Evolutionary conservation across 768 basidiomycete species (phyloP).

Genomic region (Naganishia antarctica): DNA sequence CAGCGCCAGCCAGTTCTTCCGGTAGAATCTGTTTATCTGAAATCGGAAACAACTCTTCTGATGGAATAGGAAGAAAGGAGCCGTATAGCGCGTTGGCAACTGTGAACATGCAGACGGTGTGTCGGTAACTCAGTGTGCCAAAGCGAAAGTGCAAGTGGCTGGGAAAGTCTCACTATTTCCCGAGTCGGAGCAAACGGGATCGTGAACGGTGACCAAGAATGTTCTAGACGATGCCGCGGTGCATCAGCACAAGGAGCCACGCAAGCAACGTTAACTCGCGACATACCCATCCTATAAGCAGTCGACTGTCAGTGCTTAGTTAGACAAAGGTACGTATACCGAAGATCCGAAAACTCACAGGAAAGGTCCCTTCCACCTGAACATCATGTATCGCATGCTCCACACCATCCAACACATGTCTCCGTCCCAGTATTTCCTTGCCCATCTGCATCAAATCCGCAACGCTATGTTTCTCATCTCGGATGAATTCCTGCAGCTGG

Average conservation of each 20-base stretch:
- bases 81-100: constrained; percentile 83
- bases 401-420: constrained; percentile 79
- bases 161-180: constrained; percentile 55
- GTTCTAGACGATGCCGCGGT: no score
- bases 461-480: constrained; percentile 82
- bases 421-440: constrained; percentile 75
- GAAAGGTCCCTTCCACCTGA: constrained; percentile 89
- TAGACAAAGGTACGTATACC: no score
- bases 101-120: constrained; percentile 17
- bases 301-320: no score
- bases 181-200: constrained; percentile 79
- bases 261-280: no score
- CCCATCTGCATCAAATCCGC: constrained; percentile 90
- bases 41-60: constrained; percentile 61
- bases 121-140: no score
- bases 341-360: constrained; percentile 58
- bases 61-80: constrained; percentile 81
- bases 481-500: constrained; percentile 87
- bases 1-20: constrained; percentile 66
- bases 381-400: constrained; percentile 72
- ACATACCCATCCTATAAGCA: constrained; percentile 34
- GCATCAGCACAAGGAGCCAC: no score
- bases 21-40: constrained; percentile 54
- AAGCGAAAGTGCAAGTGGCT: background rate
- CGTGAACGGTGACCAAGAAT: constrained; percentile 95